These are phyloP conservation scores for Aspergillus fumigatus DNA, from an alignment of 2,329 filamentous ascomycete species.

Conservation along the genomic window DNA sequence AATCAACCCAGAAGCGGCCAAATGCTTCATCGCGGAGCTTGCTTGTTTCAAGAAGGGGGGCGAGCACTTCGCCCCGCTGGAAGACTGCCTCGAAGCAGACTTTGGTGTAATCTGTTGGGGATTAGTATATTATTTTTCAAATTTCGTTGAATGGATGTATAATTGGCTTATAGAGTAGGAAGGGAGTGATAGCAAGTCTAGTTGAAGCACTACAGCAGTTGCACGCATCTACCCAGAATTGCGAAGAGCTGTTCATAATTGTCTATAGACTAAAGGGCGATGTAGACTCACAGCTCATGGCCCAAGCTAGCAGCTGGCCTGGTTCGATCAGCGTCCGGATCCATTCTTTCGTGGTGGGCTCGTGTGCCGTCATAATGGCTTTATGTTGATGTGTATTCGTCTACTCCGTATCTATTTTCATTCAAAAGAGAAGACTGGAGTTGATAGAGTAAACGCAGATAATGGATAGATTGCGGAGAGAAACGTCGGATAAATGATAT, in stretches of 20 bases:
- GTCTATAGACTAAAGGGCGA: not conserved
- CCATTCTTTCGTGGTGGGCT: conserved; percentile 13
- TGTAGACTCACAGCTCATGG: conserved; percentile 25
- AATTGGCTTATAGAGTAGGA: not conserved
- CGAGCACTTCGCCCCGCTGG: conserved; percentile 29
- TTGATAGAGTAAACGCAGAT: not conserved
- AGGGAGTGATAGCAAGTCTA: not conserved
- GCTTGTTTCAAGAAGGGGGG: conserved; percentile 26
- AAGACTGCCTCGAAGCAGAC: conserved; percentile 32
- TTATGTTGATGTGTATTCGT: not conserved
- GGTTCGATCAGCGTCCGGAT: conserved; percentile 21
- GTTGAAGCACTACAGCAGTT: too few species aligned
- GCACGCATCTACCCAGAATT: too few species aligned
- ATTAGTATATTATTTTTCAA: conserved; percentile 10
- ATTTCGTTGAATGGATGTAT: too few species aligned
- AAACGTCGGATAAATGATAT: not conserved
- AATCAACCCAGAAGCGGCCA: conserved; percentile 38
- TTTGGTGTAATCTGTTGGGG: conserved; percentile 25
- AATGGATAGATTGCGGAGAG: not conserved
- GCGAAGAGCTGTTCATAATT: not conserved
- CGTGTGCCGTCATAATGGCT: conserved; percentile 1
- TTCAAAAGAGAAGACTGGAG: not conserved
- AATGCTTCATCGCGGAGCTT: conserved; percentile 39
- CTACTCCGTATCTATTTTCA: not conserved
- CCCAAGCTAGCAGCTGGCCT: conserved; percentile 19